Percentiles rank a stretch among this genome's conserved stretches.
phyloP scores from a whole-genome alignment of 1,139 yeast genomes.

The Candida sojae region DNA sequence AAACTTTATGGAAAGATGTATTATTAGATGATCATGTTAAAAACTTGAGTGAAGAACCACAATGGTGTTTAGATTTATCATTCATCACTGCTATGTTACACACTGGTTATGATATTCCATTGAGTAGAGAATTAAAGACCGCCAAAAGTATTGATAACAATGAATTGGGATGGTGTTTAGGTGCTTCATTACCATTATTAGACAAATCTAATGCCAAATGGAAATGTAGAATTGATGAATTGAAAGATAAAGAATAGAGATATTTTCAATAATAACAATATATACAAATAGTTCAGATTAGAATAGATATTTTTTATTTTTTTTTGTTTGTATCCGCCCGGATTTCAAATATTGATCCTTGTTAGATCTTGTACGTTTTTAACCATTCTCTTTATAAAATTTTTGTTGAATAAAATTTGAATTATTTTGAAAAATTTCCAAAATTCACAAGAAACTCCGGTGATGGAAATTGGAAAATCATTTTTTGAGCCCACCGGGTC shows the following conservation, averaged over 20 bases:
- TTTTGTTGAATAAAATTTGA: too few species aligned
- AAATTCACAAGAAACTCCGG: too few species aligned
- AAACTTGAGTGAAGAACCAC: constrained; percentile 74
- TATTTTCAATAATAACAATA: too few species aligned
- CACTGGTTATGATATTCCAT: constrained; percentile 94
- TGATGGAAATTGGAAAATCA: too few species aligned
- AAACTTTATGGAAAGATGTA: constrained; percentile 64
- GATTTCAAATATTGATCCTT: too few species aligned
- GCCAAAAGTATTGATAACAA: constrained; percentile 86
- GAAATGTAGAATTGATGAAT: constrained; percentile 58
- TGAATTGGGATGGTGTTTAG: constrained; percentile 98
- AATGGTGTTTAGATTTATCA: constrained; percentile 90
- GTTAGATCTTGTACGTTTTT: too few species aligned
- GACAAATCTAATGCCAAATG: constrained; percentile 63
- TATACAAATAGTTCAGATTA: too few species aligned
- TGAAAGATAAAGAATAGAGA: background rate
- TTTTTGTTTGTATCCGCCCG: too few species aligned
- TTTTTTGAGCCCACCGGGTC: too few species aligned
- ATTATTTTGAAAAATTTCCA: too few species aligned
- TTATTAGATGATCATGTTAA: constrained; percentile 65
- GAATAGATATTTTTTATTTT: too few species aligned
- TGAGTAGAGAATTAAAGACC: constrained; percentile 83
- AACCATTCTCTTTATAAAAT: too few species aligned
- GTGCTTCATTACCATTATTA: constrained; percentile 90
- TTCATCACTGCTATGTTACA: constrained; percentile 89